Evolutionary conservation across 1,139 yeast genomes (phyloP).

Genomic region (Magnusiomyces paraingens): DNA sequence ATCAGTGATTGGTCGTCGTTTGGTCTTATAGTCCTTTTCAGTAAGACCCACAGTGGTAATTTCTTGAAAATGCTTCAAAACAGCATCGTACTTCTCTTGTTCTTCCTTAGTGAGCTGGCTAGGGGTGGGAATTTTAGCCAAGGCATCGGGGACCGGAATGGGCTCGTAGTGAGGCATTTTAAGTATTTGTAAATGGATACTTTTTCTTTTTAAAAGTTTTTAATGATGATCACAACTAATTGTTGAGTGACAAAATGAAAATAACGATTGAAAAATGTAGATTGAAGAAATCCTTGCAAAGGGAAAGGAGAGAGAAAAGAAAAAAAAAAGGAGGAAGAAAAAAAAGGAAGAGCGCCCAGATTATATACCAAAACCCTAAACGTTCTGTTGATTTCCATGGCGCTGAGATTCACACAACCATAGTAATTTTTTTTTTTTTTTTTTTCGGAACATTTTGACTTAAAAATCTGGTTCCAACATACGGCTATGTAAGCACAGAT

Average conservation of each 20-base stretch:
- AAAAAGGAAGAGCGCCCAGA: neutral
- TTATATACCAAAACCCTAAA: neutral
- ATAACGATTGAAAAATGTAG: neutral
- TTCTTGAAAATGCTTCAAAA: slow-evolving; percentile 53
- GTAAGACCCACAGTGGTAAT: slow-evolving; percentile 38
- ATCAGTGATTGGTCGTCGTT: slow-evolving; percentile 39
- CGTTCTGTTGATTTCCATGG: neutral
- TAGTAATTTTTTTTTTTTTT: neutral
- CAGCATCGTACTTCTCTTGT: slow-evolving; percentile 48
- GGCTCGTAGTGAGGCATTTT: slow-evolving; percentile 23
- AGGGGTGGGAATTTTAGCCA: slow-evolving; percentile 47
- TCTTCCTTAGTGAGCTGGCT: slow-evolving; percentile 48
- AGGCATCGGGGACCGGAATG: slow-evolving; percentile 24
- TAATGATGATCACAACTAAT: neutral
- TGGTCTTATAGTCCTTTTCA: slow-evolving; percentile 29
- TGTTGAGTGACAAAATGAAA: neutral
- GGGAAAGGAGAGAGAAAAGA: neutral
- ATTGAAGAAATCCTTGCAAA: neutral
- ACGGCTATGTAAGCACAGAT: too few species aligned
- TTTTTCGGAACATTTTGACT: neutral
- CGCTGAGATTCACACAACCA: neutral
- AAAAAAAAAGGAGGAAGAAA: neutral
- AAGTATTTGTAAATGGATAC: neutral
- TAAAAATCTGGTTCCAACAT: neutral
- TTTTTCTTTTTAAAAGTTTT: neutral